Conservation (phyloP, 1,284 basidiomycete genomes). For the Coniferiporia sulphurascens region DNA sequence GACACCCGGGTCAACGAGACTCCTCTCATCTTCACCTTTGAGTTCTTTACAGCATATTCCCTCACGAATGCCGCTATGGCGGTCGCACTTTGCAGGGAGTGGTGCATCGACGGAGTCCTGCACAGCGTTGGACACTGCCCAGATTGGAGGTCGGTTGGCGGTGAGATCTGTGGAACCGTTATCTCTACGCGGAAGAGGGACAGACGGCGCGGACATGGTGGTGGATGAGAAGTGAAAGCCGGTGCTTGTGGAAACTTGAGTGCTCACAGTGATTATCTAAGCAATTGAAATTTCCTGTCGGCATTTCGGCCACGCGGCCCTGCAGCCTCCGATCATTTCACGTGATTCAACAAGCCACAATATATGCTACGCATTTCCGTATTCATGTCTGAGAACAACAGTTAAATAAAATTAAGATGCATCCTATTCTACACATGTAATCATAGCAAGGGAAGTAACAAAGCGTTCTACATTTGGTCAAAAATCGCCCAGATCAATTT, state of each 20-base stretch:
- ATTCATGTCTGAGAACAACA: background rate
- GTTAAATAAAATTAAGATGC: background rate
- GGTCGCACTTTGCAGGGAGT: slow-evolving; percentile 54
- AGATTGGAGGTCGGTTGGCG: slow-evolving; percentile 48
- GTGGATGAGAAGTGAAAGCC: background rate
- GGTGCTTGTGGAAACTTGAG: too few species aligned
- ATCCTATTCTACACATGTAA: slow-evolving; percentile 1
- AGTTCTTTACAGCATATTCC: slow-evolving; percentile 83
- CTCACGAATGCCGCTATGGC: slow-evolving; percentile 43
- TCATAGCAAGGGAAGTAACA: background rate
- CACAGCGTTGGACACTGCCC: slow-evolving; percentile 47
- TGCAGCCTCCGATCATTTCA: too few species aligned
- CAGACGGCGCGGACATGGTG: slow-evolving; percentile 27
- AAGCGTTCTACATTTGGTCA: slow-evolving; percentile 24
- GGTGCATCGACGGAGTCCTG: slow-evolving; percentile 36
- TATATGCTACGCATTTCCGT: background rate
- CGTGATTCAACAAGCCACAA: too few species aligned
- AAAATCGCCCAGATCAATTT: slow-evolving; percentile 77
- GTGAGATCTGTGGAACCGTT: slow-evolving; percentile 14
- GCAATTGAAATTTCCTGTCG: too few species aligned
- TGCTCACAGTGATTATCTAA: too few species aligned
- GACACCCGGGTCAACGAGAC: slow-evolving; percentile 78
- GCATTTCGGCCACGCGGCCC: too few species aligned
- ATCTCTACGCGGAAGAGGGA: slow-evolving; percentile 30
- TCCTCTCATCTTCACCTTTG: slow-evolving; percentile 70